Evolutionary conservation across 257 asterid species (phyloP).

Genomic region (Gentiana macrophylla): DNA sequence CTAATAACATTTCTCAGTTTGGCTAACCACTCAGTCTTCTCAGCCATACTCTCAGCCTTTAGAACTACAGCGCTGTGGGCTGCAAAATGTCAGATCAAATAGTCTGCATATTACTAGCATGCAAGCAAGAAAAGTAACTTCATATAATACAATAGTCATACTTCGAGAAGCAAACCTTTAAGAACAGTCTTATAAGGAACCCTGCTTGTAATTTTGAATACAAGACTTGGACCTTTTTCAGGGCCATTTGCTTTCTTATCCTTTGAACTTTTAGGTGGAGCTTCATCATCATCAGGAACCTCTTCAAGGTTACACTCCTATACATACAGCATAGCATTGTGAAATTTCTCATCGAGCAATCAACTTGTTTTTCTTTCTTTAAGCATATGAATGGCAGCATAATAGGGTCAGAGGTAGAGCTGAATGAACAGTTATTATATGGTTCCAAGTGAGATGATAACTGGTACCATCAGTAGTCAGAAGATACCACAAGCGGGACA

Average conservation of each 20-base stretch:
- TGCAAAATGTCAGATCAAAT: conserved; percentile 21
- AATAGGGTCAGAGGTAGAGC: no score
- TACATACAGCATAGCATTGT: conserved; percentile 1
- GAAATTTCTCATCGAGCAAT: no score
- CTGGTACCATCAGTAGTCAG: no score
- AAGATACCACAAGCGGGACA: no score
- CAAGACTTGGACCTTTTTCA: conserved; percentile 74
- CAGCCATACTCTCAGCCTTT: conserved; percentile 74
- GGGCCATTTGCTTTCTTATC: conserved; percentile 89
- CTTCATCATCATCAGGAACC: conserved; percentile 70
- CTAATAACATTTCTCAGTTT: conserved; percentile 68
- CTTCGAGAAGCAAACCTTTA: conserved; percentile 32
- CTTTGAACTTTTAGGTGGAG: conserved; percentile 83
- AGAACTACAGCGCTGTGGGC: conserved; percentile 80
- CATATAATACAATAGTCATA: neutral
- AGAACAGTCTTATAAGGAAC: conserved; percentile 93
- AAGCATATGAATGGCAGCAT: no score
- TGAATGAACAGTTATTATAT: no score
- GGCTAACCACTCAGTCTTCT: conserved; percentile 65
- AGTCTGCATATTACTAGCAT: conserved; percentile 7
- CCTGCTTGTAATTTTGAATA: conserved; percentile 71
- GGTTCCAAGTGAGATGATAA: no score
- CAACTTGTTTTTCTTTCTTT: no score
- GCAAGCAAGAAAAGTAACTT: neutral
- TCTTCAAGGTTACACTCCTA: conserved; percentile 97